Evolutionary conservation across 2,329 filamentous ascomycete genomes (phyloP).

Genomic region (Fusarium gaditjirri): DNA sequence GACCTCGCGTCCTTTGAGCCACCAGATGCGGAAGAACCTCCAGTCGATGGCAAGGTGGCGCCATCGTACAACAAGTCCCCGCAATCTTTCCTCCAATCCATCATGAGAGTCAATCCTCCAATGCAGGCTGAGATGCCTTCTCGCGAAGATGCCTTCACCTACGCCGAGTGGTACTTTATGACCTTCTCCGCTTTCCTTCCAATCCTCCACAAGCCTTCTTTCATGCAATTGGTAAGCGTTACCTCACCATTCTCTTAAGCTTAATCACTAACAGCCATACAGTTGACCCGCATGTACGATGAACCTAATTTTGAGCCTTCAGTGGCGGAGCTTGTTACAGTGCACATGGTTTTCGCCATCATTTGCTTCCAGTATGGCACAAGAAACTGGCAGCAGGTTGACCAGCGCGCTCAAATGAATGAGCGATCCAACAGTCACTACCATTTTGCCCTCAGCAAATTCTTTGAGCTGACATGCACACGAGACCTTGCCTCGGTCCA

Average conservation of each 20-base stretch:
- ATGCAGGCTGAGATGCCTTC: slow-evolving; percentile 70
- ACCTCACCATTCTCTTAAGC: background rate
- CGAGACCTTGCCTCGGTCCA: slow-evolving; percentile 75
- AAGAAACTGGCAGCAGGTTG: slow-evolving; percentile 69
- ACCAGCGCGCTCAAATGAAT: slow-evolving; percentile 66
- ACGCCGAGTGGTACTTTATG: slow-evolving; percentile 79
- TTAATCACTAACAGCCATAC: slow-evolving; percentile 20
- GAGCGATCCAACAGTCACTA: slow-evolving; percentile 80
- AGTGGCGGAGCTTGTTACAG: slow-evolving; percentile 72
- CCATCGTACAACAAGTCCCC: slow-evolving; percentile 77
- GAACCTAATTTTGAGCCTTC: slow-evolving; percentile 71
- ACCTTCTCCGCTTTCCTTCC: slow-evolving; percentile 78
- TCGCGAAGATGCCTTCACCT: slow-evolving; percentile 72
- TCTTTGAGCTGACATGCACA: slow-evolving; percentile 71
- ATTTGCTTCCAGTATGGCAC: slow-evolving; percentile 82
- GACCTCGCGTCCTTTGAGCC: slow-evolving; percentile 79
- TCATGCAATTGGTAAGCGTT: slow-evolving; percentile 71
- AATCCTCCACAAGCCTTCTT: slow-evolving; percentile 79
- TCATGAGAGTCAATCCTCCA: slow-evolving; percentile 68
- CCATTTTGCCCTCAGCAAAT: slow-evolving; percentile 76
- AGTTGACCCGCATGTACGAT: slow-evolving; percentile 76
- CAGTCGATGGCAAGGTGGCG: slow-evolving; percentile 50
- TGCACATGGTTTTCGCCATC: slow-evolving; percentile 83
- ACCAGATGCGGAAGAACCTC: slow-evolving; percentile 70
- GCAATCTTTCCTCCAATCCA: slow-evolving; percentile 73